A percentile compares a stretch with the other conserved stretches of the same genome.
These are phyloP conservation scores for Colletotrichum siamense DNA, from an alignment of 2,329 filamentous ascomycete species.

Conservation along the genomic window DNA sequence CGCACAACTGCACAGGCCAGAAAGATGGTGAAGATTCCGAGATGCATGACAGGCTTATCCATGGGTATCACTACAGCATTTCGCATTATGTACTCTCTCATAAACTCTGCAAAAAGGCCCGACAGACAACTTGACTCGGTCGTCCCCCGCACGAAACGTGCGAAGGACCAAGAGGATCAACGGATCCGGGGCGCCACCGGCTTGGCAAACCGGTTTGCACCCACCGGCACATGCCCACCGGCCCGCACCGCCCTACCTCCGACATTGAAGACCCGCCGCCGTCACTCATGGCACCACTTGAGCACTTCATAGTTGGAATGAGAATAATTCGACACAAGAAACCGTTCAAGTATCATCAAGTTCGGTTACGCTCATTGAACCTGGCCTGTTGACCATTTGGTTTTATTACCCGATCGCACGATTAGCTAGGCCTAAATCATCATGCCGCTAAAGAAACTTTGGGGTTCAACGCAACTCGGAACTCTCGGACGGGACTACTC, in stretches of 20 bases:
- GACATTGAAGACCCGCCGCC: not conserved
- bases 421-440: not conserved
- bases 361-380: not conserved
- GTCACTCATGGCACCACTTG: not conserved
- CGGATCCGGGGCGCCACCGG: not conserved
- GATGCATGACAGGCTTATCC: not conserved
- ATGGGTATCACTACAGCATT: not conserved
- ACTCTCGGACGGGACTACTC: not conserved
- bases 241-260: not conserved
- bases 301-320: accelerated
- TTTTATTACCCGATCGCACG: not conserved
- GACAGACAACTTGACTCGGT: not conserved
- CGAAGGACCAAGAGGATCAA: not conserved
- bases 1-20: not conserved
- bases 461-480: not conserved
- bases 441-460: not conserved
- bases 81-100: too few relatives aligned
- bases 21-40: accelerated
- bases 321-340: accelerated
- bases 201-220: accelerated
- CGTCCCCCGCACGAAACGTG: not conserved
- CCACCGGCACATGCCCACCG: not conserved
- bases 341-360: not conserved
- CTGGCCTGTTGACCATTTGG: not conserved
- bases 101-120: not conserved